Percentiles rank a stretch among this genome's conserved stretches.
Conservation (phyloP, 2,329 filamentous ascomycete species). For the Albophoma yamanashiensis region DNA sequence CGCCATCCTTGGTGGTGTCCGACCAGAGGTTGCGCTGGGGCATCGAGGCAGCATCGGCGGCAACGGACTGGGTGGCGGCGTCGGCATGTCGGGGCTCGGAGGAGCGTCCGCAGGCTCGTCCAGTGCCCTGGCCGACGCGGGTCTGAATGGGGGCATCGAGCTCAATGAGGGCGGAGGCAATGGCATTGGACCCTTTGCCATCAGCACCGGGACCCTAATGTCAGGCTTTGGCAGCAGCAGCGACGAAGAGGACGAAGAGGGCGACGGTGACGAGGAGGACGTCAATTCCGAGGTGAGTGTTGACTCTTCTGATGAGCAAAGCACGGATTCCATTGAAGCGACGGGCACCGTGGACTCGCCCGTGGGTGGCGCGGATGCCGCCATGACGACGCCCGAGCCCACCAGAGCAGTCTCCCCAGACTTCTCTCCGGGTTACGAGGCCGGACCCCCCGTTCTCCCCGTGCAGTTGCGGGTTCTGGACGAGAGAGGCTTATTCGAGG, state of each 20-base stretch:
- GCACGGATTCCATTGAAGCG: constrained; percentile 15
- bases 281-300: constrained; percentile 55
- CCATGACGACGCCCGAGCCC: constrained; percentile 20
- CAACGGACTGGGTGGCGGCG: constrained; percentile 34
- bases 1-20: constrained; percentile 90
- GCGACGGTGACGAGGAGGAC: constrained; percentile 74
- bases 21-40: constrained; percentile 80
- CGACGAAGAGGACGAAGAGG: constrained; percentile 92
- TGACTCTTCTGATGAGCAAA: constrained; percentile 22
- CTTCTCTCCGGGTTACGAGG: constrained; percentile 5
- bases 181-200: constrained; percentile 61
- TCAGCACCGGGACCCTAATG: constrained; percentile 64
- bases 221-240: constrained; percentile 92
- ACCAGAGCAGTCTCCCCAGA: constrained; percentile 13
- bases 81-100: constrained; percentile 36
- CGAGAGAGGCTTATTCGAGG: constrained; percentile 3
- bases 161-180: constrained; percentile 52
- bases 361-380: constrained; percentile 19
- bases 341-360: constrained; percentile 15
- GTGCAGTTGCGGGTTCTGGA: constrained; percentile 3
- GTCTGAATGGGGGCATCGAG: constrained; percentile 67
- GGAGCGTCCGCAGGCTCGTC: constrained; percentile 35
- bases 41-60: constrained; percentile 55
- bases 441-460: constrained; percentile 2
- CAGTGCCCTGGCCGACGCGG: constrained; percentile 67